phyloP scores from a whole-genome alignment of 208 protist species.

The Leptomonas pyrrhocoris region DNA sequence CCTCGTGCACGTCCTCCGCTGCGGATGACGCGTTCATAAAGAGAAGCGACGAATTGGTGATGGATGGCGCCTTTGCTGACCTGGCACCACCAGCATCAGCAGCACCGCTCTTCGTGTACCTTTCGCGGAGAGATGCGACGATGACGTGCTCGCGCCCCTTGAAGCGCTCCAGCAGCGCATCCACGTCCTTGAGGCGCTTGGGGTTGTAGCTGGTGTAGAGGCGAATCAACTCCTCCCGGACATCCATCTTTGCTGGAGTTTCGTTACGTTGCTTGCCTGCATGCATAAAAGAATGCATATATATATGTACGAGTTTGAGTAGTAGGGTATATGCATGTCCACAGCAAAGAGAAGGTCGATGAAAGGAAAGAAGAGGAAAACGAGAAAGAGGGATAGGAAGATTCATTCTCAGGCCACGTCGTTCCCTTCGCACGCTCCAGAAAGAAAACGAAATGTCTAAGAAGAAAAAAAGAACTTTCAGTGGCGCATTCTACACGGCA shows the following conservation, averaged over 20 bases:
- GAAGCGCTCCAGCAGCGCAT: conserved; percentile 49
- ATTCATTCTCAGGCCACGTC: too few species aligned
- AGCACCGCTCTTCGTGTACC: conserved; percentile 32
- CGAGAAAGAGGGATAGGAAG: too few species aligned
- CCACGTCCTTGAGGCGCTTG: conserved; percentile 51
- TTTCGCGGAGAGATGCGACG: conserved; percentile 41
- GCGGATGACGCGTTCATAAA: neutral
- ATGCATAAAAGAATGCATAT: too few species aligned
- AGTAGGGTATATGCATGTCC: too few species aligned
- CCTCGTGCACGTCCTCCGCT: neutral
- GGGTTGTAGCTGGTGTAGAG: conserved; percentile 72
- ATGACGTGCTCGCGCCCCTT: conserved; percentile 56
- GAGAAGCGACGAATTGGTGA: neutral
- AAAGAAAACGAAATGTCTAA: too few species aligned
- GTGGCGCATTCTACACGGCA: too few species aligned
- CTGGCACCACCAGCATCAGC: neutral
- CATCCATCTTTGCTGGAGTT: conserved; percentile 31
- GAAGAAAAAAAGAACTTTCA: too few species aligned
- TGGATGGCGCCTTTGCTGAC: neutral
- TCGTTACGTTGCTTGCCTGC: neutral
- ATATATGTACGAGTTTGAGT: too few species aligned
- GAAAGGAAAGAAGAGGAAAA: too few species aligned
- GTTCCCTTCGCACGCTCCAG: too few species aligned
- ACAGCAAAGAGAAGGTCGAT: too few species aligned
- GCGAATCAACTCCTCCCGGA: conserved; percentile 39